Evolutionary conservation across 2,329 filamentous ascomycete species (phyloP).

Genomic region (Fonsecaea erecta): DNA sequence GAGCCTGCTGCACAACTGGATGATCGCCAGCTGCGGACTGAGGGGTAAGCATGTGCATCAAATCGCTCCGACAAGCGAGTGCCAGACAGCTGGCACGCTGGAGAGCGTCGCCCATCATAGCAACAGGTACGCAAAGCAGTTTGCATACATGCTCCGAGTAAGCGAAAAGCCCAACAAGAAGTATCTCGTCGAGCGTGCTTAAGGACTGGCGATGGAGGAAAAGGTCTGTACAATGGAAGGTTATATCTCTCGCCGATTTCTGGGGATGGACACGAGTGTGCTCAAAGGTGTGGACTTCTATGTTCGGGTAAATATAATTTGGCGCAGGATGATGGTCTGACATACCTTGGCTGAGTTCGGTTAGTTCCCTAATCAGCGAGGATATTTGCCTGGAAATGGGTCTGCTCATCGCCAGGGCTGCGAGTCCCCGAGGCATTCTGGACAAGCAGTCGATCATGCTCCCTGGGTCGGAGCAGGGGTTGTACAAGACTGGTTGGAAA

Average conservation of each 20-base stretch:
- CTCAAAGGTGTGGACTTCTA: neutral
- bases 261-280: neutral
- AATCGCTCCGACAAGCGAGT: conserved; percentile 4
- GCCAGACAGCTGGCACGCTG: conserved; percentile 8
- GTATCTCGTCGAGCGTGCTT: neutral
- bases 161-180: conserved; percentile 3
- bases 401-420: conserved; percentile 1
- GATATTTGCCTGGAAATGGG: neutral
- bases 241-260: neutral
- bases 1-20: conserved; percentile 1
- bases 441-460: neutral
- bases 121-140: neutral
- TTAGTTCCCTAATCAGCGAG: neutral
- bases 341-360: neutral
- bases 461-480: neutral
- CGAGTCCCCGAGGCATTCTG: neutral
- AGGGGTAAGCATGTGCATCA: neutral
- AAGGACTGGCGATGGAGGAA: conserved; percentile 1
- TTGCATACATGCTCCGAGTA: conserved; percentile 5
- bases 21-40: neutral
- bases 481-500: neutral
- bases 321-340: neutral
- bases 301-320: neutral
- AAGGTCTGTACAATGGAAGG: conserved; percentile 4
- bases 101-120: conserved; percentile 1